phyloP scores from a whole-genome alignment of 2,329 filamentous ascomycete genomes.

The Verticillium longisporum region DNA sequence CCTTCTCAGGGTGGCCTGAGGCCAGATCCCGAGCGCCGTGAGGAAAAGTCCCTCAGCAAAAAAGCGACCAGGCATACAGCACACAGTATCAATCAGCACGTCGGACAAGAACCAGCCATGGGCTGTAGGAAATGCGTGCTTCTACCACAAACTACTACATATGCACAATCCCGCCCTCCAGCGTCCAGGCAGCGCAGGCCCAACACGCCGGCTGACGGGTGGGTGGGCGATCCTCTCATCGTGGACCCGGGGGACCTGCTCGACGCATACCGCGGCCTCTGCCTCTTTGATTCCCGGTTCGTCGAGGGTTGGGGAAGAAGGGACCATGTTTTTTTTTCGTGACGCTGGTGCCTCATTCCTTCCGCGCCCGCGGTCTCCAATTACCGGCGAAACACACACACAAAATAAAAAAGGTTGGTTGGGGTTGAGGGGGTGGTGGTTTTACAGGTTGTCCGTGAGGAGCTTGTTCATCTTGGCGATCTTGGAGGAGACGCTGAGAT shows the following conservation, averaged over 20 bases:
- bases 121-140: background rate
- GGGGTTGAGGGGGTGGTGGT: constrained; percentile 7
- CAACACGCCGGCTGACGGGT: background rate
- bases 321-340: background rate
- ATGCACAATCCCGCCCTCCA: background rate
- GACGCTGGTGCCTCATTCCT: background rate
- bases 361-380: background rate
- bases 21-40: too few relatives aligned
- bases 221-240: background rate
- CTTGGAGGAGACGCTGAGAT: constrained; percentile 91
- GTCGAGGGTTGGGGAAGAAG: background rate
- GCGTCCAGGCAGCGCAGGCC: background rate
- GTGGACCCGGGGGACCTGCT: background rate
- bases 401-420: background rate
- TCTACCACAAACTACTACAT: background rate
- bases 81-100: background rate
- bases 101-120: background rate
- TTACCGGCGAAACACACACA: background rate
- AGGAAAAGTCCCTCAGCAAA: too few relatives aligned
- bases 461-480: constrained; percentile 99
- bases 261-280: background rate
- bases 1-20: too few relatives aligned
- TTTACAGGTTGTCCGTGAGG: constrained; percentile 94
- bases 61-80: background rate
- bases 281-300: background rate